A percentile compares a stretch with the other conserved stretches of the same genome.
Evolutionary conservation across 768 basidiomycete genomes (phyloP).

Genomic region (Tulasnella sp.): DNA sequence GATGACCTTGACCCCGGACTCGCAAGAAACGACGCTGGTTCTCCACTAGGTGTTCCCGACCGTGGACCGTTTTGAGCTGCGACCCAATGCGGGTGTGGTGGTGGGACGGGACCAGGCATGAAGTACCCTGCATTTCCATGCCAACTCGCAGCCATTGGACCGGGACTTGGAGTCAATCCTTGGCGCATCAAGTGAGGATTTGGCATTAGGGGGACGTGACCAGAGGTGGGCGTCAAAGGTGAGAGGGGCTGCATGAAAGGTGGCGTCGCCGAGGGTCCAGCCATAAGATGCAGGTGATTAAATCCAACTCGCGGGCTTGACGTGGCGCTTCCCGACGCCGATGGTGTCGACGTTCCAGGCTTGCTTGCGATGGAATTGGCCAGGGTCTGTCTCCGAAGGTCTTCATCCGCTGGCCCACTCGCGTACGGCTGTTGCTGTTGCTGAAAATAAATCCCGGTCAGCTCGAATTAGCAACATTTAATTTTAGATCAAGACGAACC

Average conservation of each 20-base stretch:
- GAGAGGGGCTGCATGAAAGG: background rate
- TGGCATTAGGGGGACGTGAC: background rate
- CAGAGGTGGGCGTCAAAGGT: background rate
- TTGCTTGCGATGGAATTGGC: background rate
- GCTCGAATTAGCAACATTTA: too few relatives aligned
- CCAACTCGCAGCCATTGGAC: background rate
- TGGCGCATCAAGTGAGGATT: constrained; percentile 9
- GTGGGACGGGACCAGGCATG: background rate
- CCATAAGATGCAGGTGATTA: background rate
- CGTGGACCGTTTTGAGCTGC: background rate
- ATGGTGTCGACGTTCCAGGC: background rate
- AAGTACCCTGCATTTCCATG: background rate
- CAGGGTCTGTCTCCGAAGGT: background rate
- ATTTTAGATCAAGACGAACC: too few relatives aligned
- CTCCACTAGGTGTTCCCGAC: background rate
- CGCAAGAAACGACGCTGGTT: background rate
- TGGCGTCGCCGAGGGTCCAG: background rate
- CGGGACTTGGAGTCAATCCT: background rate
- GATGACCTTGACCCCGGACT: background rate
- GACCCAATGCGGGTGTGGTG: background rate
- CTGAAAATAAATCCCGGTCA: background rate
- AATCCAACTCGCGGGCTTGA: background rate
- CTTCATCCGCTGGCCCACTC: background rate
- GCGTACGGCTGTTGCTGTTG: background rate
- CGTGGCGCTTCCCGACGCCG: background rate